Percentiles rank a stretch among this genome's conserved stretches.
Conservation (phyloP, 2,329 filamentous ascomycete genomes). For the Tolypocladium amazonense region DNA sequence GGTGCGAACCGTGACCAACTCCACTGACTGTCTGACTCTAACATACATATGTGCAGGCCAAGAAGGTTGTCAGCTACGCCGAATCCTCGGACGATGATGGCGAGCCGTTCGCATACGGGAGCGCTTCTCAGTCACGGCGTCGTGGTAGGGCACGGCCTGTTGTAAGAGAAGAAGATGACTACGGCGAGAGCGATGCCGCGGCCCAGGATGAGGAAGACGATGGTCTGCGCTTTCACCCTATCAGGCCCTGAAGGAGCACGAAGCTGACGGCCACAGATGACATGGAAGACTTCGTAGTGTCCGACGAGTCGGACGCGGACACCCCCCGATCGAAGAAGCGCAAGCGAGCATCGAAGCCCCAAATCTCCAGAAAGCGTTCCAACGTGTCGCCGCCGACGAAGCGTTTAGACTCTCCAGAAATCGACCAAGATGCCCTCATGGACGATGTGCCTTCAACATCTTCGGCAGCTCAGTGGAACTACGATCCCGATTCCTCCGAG, state of each 20-base stretch:
- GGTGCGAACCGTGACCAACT: conserved; percentile 31
- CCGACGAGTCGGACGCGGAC: conserved; percentile 70
- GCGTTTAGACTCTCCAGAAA: conserved; percentile 25
- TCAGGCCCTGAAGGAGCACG: neutral
- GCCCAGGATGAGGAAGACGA: conserved; percentile 54
- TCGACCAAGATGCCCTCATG: conserved; percentile 40
- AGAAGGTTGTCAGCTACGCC: conserved; percentile 63
- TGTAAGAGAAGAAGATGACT: conserved; percentile 58
- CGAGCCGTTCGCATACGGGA: conserved; percentile 50
- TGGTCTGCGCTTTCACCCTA: conserved; percentile 25
- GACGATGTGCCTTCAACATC: conserved; percentile 51
- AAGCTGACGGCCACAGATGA: conserved; percentile 37
- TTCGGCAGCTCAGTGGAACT: conserved; percentile 74
- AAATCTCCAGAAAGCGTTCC: conserved; percentile 50
- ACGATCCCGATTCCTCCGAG: conserved; percentile 37
- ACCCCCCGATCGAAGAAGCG: conserved; percentile 55
- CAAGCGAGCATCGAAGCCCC: conserved; percentile 52
- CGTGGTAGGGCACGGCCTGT: conserved; percentile 43
- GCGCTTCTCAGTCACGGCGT: conserved; percentile 25
- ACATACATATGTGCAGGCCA: conserved; percentile 24
- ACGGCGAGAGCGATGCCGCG: conserved; percentile 56
- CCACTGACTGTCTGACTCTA: neutral
- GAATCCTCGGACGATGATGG: conserved; percentile 77
- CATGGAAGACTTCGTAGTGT: conserved; percentile 78
- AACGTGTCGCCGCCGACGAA: conserved; percentile 33